A percentile compares a stretch with the other conserved stretches of the same genome.
Conservation (phyloP, 148 eudicot genomes). For the Chenopodium quinoa region DNA sequence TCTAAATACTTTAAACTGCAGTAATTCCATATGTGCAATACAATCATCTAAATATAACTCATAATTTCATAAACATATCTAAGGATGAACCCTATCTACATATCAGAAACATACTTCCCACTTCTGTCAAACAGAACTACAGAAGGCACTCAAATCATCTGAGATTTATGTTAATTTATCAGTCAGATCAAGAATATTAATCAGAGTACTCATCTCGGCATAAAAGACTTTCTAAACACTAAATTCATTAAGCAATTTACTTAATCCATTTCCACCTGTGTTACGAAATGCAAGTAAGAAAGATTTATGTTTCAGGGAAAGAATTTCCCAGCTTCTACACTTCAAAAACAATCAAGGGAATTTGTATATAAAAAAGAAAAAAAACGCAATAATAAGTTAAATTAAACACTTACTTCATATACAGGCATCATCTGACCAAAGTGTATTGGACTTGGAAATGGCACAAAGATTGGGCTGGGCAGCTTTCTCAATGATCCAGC, state of each 20-base stretch:
- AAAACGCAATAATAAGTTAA: not conserved
- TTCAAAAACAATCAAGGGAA: not conserved
- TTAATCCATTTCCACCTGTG: not conserved
- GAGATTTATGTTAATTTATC: not conserved
- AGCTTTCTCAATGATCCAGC: constrained; percentile 84
- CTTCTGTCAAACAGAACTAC: not conserved
- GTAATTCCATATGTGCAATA: no score
- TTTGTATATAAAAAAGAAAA: not conserved
- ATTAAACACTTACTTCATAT: constrained; percentile 11
- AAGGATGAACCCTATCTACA: not conserved
- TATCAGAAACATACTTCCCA: not conserved
- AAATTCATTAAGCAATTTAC: not conserved
- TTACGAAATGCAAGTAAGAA: not conserved
- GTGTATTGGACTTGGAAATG: constrained; percentile 89
- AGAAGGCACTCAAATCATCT: not conserved
- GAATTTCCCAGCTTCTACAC: not conserved
- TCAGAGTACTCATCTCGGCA: not conserved
- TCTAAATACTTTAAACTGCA: not conserved
- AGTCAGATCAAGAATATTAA: not conserved
- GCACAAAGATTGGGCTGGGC: constrained; percentile 87
- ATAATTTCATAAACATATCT: not conserved
- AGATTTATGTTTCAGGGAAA: not conserved
- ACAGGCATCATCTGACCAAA: constrained; percentile 97
- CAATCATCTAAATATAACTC: not conserved
- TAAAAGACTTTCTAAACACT: no score